Percentiles rank a stretch among this genome's conserved stretches.
These are phyloP conservation scores for Apiospora pterosperma DNA, from an alignment of 2,329 filamentous ascomycete genomes.

Conservation along the genomic window DNA sequence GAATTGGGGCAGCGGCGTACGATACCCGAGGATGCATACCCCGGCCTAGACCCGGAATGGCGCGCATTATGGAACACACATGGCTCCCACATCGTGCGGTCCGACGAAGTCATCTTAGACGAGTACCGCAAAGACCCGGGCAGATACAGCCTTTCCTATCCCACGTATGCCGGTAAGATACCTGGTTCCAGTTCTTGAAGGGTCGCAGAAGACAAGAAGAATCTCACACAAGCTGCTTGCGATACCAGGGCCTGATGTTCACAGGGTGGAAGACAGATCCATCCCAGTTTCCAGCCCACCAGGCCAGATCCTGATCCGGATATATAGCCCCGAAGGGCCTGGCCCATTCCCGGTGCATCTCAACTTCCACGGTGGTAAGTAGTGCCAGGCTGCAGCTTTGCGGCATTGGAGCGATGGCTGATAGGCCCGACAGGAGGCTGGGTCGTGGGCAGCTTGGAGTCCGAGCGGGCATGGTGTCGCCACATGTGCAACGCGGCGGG, in stretches of 20 bases:
- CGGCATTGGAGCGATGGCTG: background rate
- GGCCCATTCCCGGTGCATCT: constrained; percentile 23
- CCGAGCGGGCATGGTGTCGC: constrained; percentile 24
- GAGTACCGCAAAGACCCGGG: constrained; percentile 20
- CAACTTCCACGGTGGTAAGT: constrained; percentile 21
- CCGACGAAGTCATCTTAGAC: constrained; percentile 25
- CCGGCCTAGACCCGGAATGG: constrained; percentile 25
- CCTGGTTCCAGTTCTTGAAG: background rate
- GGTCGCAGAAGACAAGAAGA: background rate
- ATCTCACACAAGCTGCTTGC: background rate
- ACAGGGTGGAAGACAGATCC: constrained; percentile 11
- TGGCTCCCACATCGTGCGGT: constrained; percentile 21
- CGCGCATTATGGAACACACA: constrained; percentile 23
- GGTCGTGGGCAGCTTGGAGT: constrained; percentile 21
- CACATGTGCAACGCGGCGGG: constrained; percentile 19
- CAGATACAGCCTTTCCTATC: constrained; percentile 27
- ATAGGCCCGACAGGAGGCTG: constrained; percentile 12
- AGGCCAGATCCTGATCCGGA: constrained; percentile 20
- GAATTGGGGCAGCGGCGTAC: background rate
- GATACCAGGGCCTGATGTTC: constrained; percentile 5
- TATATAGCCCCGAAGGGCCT: constrained; percentile 23
- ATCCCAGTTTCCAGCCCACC: constrained; percentile 21
- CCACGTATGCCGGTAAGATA: constrained; percentile 15
- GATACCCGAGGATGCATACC: constrained; percentile 8
- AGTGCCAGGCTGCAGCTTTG: background rate